Evolutionary conservation across 2,329 filamentous ascomycete species (phyloP).

Genomic region (Sporothrix pseudoabietina): DNA sequence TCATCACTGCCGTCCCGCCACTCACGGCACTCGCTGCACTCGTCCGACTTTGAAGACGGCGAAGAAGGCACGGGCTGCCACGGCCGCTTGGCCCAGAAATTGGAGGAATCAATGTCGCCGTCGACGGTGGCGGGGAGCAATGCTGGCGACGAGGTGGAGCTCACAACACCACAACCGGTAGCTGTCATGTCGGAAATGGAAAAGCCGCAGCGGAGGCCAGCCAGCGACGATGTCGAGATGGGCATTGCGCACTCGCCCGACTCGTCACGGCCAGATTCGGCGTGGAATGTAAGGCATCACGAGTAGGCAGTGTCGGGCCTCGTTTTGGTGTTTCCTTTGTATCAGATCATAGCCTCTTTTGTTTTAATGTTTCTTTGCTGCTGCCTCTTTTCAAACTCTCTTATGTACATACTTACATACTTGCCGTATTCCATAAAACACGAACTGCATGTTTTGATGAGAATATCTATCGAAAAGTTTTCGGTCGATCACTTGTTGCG

Average conservation of each 20-base stretch:
- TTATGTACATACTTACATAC: not conserved
- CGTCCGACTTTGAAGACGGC: not conserved
- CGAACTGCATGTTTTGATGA: not conserved
- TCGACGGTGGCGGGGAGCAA: not conserved
- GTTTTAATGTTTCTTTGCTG: not conserved
- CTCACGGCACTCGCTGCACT: conserved; percentile 12
- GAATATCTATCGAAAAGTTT: not conserved
- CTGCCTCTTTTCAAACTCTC: not conserved
- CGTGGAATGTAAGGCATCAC: not conserved
- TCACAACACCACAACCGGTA: not conserved
- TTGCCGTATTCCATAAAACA: not conserved
- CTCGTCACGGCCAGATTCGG: not conserved
- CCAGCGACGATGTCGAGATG: conserved; percentile 16
- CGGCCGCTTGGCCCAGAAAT: not conserved
- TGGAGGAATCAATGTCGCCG: not conserved
- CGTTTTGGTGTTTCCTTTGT: not conserved
- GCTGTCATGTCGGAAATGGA: not conserved
- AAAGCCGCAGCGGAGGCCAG: not conserved
- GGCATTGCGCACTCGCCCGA: not conserved
- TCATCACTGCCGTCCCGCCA: conserved; percentile 10
- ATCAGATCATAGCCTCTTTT: not conserved
- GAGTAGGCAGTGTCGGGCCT: not conserved
- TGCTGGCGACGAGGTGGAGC: not conserved
- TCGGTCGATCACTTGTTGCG: not conserved
- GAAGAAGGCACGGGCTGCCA: not conserved